phyloP scores from a whole-genome alignment of 2,329 filamentous ascomycete species.

The Sporothrix inflata region DNA sequence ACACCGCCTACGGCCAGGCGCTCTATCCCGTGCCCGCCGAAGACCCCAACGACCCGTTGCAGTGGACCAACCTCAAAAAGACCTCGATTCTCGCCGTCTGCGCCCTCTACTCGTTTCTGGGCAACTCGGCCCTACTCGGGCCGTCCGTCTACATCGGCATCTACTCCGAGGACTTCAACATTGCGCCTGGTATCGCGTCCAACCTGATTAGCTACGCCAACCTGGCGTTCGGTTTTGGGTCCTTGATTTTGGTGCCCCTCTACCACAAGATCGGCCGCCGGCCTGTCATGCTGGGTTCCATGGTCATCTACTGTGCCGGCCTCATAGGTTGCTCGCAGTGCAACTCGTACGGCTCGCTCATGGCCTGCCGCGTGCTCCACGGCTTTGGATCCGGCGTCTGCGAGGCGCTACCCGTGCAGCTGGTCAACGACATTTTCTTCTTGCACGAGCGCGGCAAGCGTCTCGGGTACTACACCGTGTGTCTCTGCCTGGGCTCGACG shows the following conservation, averaged over 20 bases:
- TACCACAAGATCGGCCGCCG: conserved; percentile 56
- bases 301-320: conserved; percentile 45
- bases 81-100: conserved; percentile 58
- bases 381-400: conserved; percentile 49
- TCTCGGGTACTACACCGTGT: conserved; percentile 63
- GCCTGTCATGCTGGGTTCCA: conserved; percentile 48
- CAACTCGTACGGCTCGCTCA: conserved; percentile 43
- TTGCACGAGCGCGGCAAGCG: conserved; percentile 54
- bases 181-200: conserved; percentile 56
- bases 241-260: conserved; percentile 58
- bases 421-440: conserved; percentile 53
- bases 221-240: conserved; percentile 61
- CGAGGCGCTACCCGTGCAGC: conserved; percentile 51
- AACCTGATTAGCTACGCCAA: conserved; percentile 63
- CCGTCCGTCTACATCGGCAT: conserved; percentile 62
- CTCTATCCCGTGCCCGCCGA: conserved; percentile 63
- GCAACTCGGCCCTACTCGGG: conserved; percentile 59
- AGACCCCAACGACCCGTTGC: conserved; percentile 64
- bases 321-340: conserved; percentile 46
- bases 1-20: conserved; percentile 62
- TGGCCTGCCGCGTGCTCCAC: conserved; percentile 47
- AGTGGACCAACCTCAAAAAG: conserved; percentile 62
- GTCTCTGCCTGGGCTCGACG: conserved; percentile 58
- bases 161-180: conserved; percentile 55
- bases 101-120: conserved; percentile 61